A percentile compares a stretch with the other conserved stretches of the same genome.
Evolutionary conservation across 345 rosid genomes (phyloP).

Genomic region (Murraya paniculata): DNA sequence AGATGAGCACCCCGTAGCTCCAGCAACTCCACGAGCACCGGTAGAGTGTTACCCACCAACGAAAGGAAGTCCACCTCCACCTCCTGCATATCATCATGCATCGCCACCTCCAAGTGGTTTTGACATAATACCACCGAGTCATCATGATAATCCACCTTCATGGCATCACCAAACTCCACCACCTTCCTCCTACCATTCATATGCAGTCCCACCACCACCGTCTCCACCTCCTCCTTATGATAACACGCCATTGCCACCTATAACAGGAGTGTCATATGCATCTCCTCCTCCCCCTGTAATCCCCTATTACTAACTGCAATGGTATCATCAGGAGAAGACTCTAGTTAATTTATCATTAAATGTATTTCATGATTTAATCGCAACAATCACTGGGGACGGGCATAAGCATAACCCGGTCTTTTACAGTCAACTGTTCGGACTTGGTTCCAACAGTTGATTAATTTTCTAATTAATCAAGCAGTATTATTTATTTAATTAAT

Average conservation of each 20-base stretch:
- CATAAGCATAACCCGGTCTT: not conserved
- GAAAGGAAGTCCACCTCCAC: slow-evolving; percentile 27
- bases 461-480: not conserved
- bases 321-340: not conserved
- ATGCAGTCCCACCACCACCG: slow-evolving; percentile 33
- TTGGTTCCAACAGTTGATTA: too few relatives aligned
- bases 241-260: slow-evolving; percentile 50
- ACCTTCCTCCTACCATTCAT: slow-evolving; percentile 24
- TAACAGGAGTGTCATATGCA: slow-evolving; percentile 50
- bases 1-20: not conserved
- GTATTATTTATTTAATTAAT: not conserved
- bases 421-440: not conserved
- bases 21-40: slow-evolving; percentile 30
- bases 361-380: not conserved
- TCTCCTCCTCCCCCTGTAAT: slow-evolving; percentile 56
- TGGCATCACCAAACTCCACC: slow-evolving; percentile 28
- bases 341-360: not conserved
- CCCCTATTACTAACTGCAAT: slow-evolving; percentile 45
- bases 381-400: not conserved
- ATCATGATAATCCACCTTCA: slow-evolving; percentile 23
- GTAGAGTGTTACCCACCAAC: slow-evolving; percentile 26
- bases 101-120: slow-evolving; percentile 23
- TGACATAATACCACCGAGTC: slow-evolving; percentile 26
- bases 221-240: slow-evolving; percentile 23
- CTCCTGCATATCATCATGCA: slow-evolving; percentile 19